Conservation (phyloP, 768 basidiomycete genomes). For the Leucocoprinus birnbaumii region DNA sequence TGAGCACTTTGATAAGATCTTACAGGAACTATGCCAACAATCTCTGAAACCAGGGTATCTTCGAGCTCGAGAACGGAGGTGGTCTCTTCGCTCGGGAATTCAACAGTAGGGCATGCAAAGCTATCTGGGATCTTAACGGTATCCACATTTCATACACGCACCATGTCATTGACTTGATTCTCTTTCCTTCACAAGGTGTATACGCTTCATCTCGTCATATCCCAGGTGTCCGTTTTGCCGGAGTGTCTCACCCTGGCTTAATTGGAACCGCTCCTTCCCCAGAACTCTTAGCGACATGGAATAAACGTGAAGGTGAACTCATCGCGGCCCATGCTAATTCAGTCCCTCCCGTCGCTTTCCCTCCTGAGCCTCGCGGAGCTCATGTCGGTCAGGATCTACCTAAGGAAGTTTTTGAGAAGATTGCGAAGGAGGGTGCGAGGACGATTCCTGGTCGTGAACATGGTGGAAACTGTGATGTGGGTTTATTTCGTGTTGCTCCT, state of each 20-base stretch:
- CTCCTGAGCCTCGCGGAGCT: slow-evolving; percentile 55
- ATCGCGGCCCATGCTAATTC: slow-evolving; percentile 50
- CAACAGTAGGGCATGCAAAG: slow-evolving; percentile 68
- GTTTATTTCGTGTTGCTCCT: no score
- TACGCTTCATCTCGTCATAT: slow-evolving; percentile 76
- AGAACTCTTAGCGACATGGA: slow-evolving; percentile 74
- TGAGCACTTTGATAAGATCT: slow-evolving; percentile 19
- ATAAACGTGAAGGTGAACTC: slow-evolving; percentile 63
- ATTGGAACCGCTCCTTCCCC: slow-evolving; percentile 76
- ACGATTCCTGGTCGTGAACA: slow-evolving; percentile 79
- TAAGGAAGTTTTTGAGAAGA: slow-evolving; percentile 44
- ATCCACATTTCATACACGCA: neutral
- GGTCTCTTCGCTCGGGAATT: slow-evolving; percentile 71
- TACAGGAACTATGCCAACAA: neutral
- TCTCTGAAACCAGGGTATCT: slow-evolving; percentile 50
- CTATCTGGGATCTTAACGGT: slow-evolving; percentile 81
- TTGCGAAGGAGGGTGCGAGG: slow-evolving; percentile 65
- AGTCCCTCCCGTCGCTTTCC: slow-evolving; percentile 65
- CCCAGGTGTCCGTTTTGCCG: slow-evolving; percentile 77
- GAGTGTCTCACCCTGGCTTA: slow-evolving; percentile 73
- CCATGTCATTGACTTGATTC: neutral
- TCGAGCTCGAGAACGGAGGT: slow-evolving; percentile 71
- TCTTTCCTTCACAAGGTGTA: slow-evolving; percentile 39
- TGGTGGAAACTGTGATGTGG: slow-evolving; percentile 73
- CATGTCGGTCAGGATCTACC: slow-evolving; percentile 69